These are phyloP conservation scores for Talaromyces rugulosus DNA, from an alignment of 2,329 filamentous ascomycete species.

Conservation along the genomic window DNA sequence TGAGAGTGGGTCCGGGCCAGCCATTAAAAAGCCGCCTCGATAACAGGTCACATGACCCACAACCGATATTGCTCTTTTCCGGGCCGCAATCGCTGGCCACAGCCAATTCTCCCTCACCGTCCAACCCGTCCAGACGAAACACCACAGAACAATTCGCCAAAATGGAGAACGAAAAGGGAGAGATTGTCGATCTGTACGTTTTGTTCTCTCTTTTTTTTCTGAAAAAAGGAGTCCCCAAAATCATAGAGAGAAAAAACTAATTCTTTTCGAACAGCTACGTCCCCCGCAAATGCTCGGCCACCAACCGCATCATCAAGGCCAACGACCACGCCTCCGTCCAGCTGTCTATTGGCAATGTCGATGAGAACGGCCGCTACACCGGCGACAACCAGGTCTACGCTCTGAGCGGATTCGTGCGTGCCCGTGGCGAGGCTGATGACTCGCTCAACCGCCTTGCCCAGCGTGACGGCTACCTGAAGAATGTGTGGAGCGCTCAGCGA, in stretches of 20 bases:
- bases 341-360: slow-evolving; percentile 95
- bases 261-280: slow-evolving; percentile 65
- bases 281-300: slow-evolving; percentile 97
- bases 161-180: slow-evolving; percentile 99
- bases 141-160: slow-evolving; percentile 45
- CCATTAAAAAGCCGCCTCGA: slow-evolving; percentile 22
- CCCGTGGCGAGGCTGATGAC: slow-evolving; percentile 98
- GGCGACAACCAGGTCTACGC: slow-evolving; percentile 98
- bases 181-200: slow-evolving; percentile 97
- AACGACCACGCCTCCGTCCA: slow-evolving; percentile 99
- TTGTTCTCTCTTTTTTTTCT: slow-evolving; percentile 10
- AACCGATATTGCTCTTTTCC: slow-evolving; percentile 15
- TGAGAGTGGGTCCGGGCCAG: not conserved
- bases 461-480: slow-evolving; percentile 95
- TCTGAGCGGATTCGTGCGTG: slow-evolving; percentile 94
- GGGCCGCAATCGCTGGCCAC: slow-evolving; percentile 7
- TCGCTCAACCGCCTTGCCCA: slow-evolving; percentile 92
- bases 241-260: not conserved
- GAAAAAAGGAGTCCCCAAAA: not conserved
- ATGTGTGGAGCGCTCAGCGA: slow-evolving; percentile 78
- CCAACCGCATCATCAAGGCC: slow-evolving; percentile 99
- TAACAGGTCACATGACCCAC: slow-evolving; percentile 35
- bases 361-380: slow-evolving; percentile 95
- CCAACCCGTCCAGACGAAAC: not conserved
- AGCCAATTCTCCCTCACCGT: slow-evolving; percentile 21